phyloP scores from a whole-genome alignment of 768 basidiomycete species.

The Phylloporus scabripes region DNA sequence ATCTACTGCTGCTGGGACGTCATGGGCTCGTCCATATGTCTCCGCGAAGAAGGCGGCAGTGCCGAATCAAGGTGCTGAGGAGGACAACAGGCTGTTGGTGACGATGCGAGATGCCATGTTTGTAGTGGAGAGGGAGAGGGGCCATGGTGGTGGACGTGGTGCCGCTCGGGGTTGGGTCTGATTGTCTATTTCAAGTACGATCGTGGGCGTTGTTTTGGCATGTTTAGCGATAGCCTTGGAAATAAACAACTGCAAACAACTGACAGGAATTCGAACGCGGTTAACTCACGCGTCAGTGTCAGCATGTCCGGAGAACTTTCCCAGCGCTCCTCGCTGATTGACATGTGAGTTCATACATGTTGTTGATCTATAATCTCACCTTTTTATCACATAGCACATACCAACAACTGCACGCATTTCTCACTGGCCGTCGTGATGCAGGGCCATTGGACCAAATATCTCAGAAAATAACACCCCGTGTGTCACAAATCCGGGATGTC shows the following conservation, averaged over 20 bases:
- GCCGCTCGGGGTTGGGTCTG: constrained; percentile 66
- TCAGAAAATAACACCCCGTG: constrained; percentile 54
- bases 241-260: constrained; percentile 24
- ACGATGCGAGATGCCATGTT: constrained; percentile 82
- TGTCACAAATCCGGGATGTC: constrained; percentile 51
- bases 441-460: constrained; percentile 53
- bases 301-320: constrained; percentile 43
- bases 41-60: constrained; percentile 42
- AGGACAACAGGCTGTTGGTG: constrained; percentile 53
- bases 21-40: constrained; percentile 64
- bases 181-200: constrained; percentile 1
- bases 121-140: constrained; percentile 75
- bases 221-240: constrained; percentile 21
- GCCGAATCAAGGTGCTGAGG: constrained; percentile 40
- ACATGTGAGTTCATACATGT: constrained; percentile 42
- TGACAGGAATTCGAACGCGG: constrained; percentile 2
- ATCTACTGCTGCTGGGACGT: constrained; percentile 18
- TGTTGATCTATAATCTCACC: constrained; percentile 1
- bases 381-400: constrained; percentile 45
- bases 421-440: constrained; percentile 57
- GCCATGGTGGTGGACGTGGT: constrained; percentile 77
- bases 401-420: constrained; percentile 53
- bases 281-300: constrained; percentile 3
- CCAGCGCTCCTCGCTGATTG: constrained; percentile 65
- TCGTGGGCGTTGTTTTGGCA: constrained; percentile 9